Percentiles rank a stretch among this genome's conserved stretches.
These are phyloP conservation scores for Phoma sp. DNA, from an alignment of 2,329 filamentous ascomycete genomes.

Conservation along the genomic window DNA sequence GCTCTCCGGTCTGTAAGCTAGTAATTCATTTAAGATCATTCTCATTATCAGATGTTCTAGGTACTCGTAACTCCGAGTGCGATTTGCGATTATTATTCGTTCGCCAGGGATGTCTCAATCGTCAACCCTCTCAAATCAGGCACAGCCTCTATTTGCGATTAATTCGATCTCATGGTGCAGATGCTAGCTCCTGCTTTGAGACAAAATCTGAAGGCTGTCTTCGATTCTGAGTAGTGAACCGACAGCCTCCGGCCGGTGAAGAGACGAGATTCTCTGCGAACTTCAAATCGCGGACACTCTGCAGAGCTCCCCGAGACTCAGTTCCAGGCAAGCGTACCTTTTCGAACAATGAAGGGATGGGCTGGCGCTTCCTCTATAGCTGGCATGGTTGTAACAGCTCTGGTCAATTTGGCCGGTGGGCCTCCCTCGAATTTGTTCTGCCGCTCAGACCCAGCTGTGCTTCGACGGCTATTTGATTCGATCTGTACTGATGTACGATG, in stretches of 20 bases:
- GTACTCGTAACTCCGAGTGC: too few relatives aligned
- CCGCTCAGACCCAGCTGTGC: conserved; percentile 10
- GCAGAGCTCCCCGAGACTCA: neutral
- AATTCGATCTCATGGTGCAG: too few relatives aligned
- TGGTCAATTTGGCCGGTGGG: conserved; percentile 12
- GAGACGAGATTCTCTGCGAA: too few relatives aligned
- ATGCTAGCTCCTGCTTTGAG: too few relatives aligned
- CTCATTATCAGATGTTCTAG: neutral
- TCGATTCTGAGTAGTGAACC: too few relatives aligned
- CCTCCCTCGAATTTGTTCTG: conserved; percentile 10
- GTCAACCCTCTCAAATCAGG: too few relatives aligned
- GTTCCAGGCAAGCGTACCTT: conserved; percentile 10
- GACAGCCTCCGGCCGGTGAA: too few relatives aligned
- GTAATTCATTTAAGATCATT: conserved; percentile 9
- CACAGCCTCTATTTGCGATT: too few relatives aligned
- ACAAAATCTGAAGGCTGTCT: too few relatives aligned
- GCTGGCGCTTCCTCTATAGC: conserved; percentile 10
- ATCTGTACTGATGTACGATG: conserved; percentile 16
- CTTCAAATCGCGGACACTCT: neutral
- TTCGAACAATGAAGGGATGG: conserved; percentile 12
- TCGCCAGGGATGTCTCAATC: too few relatives aligned
- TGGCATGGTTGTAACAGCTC: conserved; percentile 9
- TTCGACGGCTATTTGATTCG: neutral
- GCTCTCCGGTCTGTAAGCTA: conserved; percentile 12
- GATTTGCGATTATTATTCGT: too few relatives aligned